Base-by-base conservation (phyloP, 371 early-diverging fungal genomes). In the Rhizopus delemar region DNA sequence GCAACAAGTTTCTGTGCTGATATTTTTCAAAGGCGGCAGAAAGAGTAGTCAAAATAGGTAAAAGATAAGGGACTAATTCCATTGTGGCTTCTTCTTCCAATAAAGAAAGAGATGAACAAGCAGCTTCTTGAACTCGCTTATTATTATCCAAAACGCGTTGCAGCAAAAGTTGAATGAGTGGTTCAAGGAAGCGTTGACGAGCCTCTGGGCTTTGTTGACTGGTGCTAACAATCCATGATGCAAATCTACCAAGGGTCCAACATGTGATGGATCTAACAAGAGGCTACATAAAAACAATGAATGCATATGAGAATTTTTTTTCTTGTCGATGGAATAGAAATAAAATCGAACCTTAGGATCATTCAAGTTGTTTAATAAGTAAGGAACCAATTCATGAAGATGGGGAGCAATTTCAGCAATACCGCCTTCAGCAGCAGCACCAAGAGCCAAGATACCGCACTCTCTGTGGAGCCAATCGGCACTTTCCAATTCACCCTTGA, bases 231-330 rank as follows among this genome's bases (percentile, higher is more conserved):
- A 73, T 62, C 96, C 96, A 97, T 51, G 78, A 76, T 36, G 91
- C 82, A 71, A 94, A 98, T 48, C 98, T 88, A 46, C 96, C 91
- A 50, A 96, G 80, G 33, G 97, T 94, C 98, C 98, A 98, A 80
- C 97, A 96, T 11, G 97, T 90, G 68, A 98, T 98, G n/a, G 94
- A 90, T 53, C 96, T 88, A 46, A 97, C 92, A 54, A 96, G 81
- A 7, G 94, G 90, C 89, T 90, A 77, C 15, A 16, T 13, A 13
- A 22, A 8, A 16, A 32, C 33, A 32, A 13, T 51, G 3, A 15
- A n/a, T 5, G 32, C n/a, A 51, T 7, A 51, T 7, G 7, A 34
- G 15, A 33, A 53, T 39, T 28, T 11, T 32, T 12, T 38, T 55
- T 16, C 11, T 16, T 39, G 39, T 12, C 9, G 0, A 12, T 39